Evolutionary conservation across 2,329 filamentous ascomycete species (phyloP).

Genomic region (Verticillium dahliae): DNA sequence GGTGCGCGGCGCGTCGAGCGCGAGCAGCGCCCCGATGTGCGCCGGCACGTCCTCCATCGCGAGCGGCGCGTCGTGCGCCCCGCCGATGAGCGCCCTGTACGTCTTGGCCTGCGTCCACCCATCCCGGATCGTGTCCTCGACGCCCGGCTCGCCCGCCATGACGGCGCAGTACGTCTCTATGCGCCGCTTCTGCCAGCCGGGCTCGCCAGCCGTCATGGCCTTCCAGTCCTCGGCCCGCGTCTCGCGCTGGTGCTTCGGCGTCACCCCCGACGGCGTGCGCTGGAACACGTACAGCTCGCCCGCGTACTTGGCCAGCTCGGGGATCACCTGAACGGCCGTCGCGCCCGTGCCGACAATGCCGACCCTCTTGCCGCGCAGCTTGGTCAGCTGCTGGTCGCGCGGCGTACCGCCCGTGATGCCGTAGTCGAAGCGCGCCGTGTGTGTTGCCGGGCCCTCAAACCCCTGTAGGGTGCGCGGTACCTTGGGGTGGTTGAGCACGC

Average conservation of each 20-base stretch:
- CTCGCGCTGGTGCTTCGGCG: conserved; percentile 25
- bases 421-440: conserved; percentile 41
- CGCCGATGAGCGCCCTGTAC: conserved; percentile 29
- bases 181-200: conserved; percentile 44
- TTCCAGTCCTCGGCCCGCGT: conserved; percentile 36
- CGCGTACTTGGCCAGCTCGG: conserved; percentile 36
- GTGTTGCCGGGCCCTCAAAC: conserved; percentile 35
- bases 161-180: conserved; percentile 34
- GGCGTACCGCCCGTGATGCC: conserved; percentile 31
- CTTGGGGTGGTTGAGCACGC: conserved; percentile 32
- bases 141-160: conserved; percentile 22
- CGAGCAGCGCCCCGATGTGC: conserved; percentile 28
- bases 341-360: conserved; percentile 45
- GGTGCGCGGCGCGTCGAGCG: conserved; percentile 31
- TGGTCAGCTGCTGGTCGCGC: conserved; percentile 29
- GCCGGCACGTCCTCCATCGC: conserved; percentile 15
- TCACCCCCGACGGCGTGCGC: conserved; percentile 41
- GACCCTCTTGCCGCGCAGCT: conserved; percentile 38
- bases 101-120: conserved; percentile 36
- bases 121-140: conserved; percentile 39
- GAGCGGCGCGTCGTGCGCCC: conserved; percentile 11
- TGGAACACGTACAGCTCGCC: conserved; percentile 50
- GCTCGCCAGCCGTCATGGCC: conserved; percentile 23
- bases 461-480: conserved; percentile 33
- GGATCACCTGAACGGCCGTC: conserved; percentile 38